Percentiles rank a stretch among this genome's conserved stretches.
Conservation (phyloP, 371 early-diverging fungal genomes). For the Mycotypha africana region DNA sequence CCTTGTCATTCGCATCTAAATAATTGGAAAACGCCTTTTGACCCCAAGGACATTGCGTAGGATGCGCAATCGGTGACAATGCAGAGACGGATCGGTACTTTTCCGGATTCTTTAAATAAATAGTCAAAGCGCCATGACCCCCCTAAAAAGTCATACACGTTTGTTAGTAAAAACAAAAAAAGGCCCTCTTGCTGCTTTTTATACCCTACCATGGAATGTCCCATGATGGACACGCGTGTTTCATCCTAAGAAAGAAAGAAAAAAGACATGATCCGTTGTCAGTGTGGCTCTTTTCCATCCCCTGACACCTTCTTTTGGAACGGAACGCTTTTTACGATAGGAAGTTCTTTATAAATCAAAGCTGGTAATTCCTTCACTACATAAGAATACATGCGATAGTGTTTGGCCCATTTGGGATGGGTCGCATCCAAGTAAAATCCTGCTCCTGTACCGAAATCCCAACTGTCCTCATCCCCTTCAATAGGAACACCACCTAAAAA, state of each 20-base stretch:
- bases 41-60: conserved; percentile 72
- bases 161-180: not conserved
- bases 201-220: conserved; percentile 72
- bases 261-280: too few relatives aligned
- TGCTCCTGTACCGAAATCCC: conserved; percentile 60
- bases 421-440: conserved; percentile 85
- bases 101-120: conserved; percentile 64
- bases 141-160: too few relatives aligned
- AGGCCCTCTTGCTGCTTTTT: not conserved
- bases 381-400: conserved; percentile 86
- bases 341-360: conserved; percentile 49
- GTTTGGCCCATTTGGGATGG: conserved; percentile 61
- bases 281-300: too few relatives aligned
- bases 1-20: conserved; percentile 55
- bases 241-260: conserved; percentile 38
- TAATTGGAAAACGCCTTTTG: conserved; percentile 73
- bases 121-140: conserved; percentile 87
- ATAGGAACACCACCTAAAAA: conserved; percentile 36
- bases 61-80: conserved; percentile 80
- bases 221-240: conserved; percentile 63
- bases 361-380: conserved; percentile 67
- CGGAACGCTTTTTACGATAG: conserved; percentile 58
- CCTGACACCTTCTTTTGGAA: too few relatives aligned
- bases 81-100: conserved; percentile 74
- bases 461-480: conserved; percentile 47